Conservation (phyloP, 192 early-diverging fungal genomes). For the Dispira simplex region DNA sequence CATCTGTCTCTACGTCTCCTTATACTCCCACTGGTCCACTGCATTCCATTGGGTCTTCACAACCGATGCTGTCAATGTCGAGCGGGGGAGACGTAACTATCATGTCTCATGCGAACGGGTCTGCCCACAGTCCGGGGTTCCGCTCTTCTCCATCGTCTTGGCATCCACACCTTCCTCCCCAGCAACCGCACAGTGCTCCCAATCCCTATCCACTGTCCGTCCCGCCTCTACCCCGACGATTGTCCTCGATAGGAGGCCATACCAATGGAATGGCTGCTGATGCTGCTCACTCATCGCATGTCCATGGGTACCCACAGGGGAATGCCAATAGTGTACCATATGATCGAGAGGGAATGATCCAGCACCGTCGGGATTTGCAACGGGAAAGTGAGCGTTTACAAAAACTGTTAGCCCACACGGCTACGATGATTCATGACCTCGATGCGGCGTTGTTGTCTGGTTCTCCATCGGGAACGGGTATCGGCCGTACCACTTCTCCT, state of each 20-base stretch:
- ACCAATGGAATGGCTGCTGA: background rate
- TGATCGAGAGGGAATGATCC: constrained; percentile 8
- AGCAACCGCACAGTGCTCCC: constrained; percentile 1
- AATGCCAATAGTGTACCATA: background rate
- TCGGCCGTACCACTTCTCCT: background rate
- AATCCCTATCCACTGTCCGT: constrained; percentile 9
- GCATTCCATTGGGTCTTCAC: too few species aligned
- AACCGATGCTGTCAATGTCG: too few species aligned
- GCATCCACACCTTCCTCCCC: background rate
- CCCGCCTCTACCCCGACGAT: constrained; percentile 8
- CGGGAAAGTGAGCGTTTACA: constrained; percentile 26
- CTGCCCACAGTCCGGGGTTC: too few species aligned
- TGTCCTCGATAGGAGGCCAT: background rate
- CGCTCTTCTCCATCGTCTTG: too few species aligned
- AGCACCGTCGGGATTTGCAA: constrained; percentile 22
- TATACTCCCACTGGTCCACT: too few species aligned
- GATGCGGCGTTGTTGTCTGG: background rate
- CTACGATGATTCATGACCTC: background rate
- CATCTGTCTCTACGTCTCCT: too few species aligned
- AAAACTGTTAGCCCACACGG: background rate
- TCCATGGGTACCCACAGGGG: background rate
- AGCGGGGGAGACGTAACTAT: too few species aligned
- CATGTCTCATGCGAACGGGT: too few species aligned
- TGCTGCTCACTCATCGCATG: background rate
- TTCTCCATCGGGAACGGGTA: too few species aligned